phyloP scores from a whole-genome alignment of 805 yeast genomes.

The Kluyveromyces starmeri region DNA sequence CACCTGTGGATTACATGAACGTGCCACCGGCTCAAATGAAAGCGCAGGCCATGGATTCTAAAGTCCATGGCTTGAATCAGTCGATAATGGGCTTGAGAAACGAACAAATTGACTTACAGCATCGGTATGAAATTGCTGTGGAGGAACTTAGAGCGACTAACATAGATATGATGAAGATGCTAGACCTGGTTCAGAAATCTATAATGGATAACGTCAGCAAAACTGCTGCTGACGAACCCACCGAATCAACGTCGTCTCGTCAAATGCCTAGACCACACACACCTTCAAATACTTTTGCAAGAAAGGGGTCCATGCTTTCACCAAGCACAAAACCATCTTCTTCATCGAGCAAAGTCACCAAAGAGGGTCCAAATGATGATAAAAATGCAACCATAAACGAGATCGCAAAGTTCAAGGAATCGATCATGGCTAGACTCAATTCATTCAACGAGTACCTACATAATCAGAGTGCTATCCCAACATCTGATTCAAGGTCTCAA shows the following conservation, averaged over 20 bases:
- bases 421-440: background rate
- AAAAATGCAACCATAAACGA: background rate
- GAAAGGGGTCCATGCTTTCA: constrained; percentile 2
- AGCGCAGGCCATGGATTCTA: constrained; percentile 8
- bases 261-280: background rate
- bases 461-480: constrained; percentile 1
- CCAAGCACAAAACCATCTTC: constrained; percentile 1
- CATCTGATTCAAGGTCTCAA: background rate
- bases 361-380: background rate
- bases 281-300: background rate
- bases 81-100: constrained; percentile 32
- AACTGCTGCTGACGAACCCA: background rate
- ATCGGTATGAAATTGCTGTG: constrained; percentile 39
- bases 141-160: constrained; percentile 43
- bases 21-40: background rate
- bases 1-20: background rate
- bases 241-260: background rate
- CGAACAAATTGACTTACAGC: constrained; percentile 35
- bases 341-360: background rate
- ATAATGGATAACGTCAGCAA: background rate
- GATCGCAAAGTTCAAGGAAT: constrained; percentile 2
- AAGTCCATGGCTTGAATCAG: constrained; percentile 32
- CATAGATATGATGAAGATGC: constrained; percentile 42
- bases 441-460: constrained; percentile 1
- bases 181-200: constrained; percentile 37